These are phyloP conservation scores for Camelina hispida DNA, from an alignment of 345 rosid genomes.

Conservation along the genomic window DNA sequence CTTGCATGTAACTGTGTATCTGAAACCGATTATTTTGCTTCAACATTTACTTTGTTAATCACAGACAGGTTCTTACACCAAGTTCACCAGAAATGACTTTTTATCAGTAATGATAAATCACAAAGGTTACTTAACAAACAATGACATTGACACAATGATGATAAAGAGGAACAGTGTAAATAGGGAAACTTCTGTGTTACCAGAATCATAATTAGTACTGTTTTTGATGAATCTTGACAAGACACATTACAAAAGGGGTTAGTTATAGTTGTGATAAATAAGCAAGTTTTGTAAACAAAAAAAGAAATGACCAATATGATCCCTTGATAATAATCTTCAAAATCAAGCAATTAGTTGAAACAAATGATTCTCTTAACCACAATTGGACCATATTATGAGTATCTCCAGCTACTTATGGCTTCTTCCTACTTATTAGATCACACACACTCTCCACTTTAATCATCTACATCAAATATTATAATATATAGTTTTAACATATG, in stretches of 20 bases:
- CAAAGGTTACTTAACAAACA: slow-evolving; percentile 41
- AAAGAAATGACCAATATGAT: slow-evolving; percentile 28
- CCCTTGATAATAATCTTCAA: slow-evolving; percentile 37
- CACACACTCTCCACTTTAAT: neutral
- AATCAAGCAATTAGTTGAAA: slow-evolving; percentile 47
- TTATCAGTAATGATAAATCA: slow-evolving; percentile 29
- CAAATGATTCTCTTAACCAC: slow-evolving; percentile 48
- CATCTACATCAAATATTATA: slow-evolving; percentile 10
- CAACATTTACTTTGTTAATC: slow-evolving; percentile 33
- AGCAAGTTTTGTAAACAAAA: slow-evolving; percentile 30
- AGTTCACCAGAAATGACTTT: slow-evolving; percentile 35
- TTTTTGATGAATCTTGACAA: slow-evolving; percentile 32
- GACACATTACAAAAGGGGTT: slow-evolving; percentile 36
- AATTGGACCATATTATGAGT: slow-evolving; percentile 39
- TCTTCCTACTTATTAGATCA: neutral
- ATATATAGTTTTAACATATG: neutral
- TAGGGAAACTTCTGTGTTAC: slow-evolving; percentile 13
- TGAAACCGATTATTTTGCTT: slow-evolving; percentile 18
- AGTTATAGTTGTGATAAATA: slow-evolving; percentile 43
- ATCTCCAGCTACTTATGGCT: slow-evolving; percentile 30
- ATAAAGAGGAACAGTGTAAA: slow-evolving; percentile 19
- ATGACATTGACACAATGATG: slow-evolving; percentile 40
- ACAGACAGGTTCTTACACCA: slow-evolving; percentile 20
- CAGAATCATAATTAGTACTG: slow-evolving; percentile 36
- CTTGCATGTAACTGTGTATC: slow-evolving; percentile 27